Conservation (phyloP, 2,329 filamentous ascomycete species). For the Cladosporium oxysporum region DNA sequence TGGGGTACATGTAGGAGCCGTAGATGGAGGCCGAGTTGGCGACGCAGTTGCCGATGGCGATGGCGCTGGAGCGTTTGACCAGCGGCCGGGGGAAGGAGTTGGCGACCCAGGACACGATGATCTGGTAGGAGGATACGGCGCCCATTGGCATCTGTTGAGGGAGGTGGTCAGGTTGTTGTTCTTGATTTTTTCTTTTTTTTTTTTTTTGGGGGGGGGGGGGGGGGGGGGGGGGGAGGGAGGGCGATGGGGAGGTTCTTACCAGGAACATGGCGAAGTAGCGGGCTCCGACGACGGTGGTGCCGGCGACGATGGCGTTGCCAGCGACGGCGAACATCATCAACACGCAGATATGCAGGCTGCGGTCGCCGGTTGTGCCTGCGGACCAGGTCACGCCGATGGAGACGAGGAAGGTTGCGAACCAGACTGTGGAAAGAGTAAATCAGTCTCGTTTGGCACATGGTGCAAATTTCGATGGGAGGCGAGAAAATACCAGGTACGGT, state of each 20-base stretch:
- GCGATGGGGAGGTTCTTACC: background rate
- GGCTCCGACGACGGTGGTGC: slow-evolving; percentile 52
- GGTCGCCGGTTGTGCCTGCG: slow-evolving; percentile 56
- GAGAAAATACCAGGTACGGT: slow-evolving; percentile 42
- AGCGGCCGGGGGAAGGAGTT: slow-evolving; percentile 36
- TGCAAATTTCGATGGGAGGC: background rate
- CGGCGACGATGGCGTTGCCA: slow-evolving; percentile 59
- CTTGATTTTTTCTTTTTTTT: no score
- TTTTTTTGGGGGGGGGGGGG: background rate
- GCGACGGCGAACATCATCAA: slow-evolving; percentile 55
- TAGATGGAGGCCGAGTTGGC: slow-evolving; percentile 40
- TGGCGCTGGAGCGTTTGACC: slow-evolving; percentile 36
- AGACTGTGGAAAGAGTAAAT: slow-evolving; percentile 43
- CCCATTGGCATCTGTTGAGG: slow-evolving; percentile 23
- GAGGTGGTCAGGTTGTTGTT: background rate
- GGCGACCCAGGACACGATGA: slow-evolving; percentile 35
- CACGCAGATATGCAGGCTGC: slow-evolving; percentile 58
- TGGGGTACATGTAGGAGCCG: slow-evolving; percentile 38
- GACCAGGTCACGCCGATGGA: slow-evolving; percentile 58
- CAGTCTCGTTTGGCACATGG: background rate
- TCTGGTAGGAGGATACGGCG: slow-evolving; percentile 34
- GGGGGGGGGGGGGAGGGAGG: background rate
- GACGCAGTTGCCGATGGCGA: slow-evolving; percentile 37
- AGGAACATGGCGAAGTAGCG: slow-evolving; percentile 66
- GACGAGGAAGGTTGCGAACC: slow-evolving; percentile 57